Evolutionary conservation across 1,284 basidiomycete species (phyloP).

Genomic region (Boletus mariae): DNA sequence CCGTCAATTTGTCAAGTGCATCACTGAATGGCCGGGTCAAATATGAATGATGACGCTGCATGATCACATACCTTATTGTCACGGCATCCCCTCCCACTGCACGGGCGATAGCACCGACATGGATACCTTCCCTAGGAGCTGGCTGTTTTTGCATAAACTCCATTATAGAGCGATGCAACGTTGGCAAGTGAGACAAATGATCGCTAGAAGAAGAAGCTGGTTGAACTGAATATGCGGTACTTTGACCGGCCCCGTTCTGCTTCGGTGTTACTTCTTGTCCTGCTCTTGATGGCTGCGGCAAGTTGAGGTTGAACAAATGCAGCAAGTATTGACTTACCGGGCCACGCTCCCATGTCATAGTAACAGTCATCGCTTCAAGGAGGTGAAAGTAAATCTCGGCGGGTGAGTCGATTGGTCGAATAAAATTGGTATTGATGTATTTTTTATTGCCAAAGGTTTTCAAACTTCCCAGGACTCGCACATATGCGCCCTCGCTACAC

Average conservation of each 20-base stretch:
- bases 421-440: constrained; percentile 75
- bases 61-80: constrained; percentile 46
- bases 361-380: constrained; percentile 49
- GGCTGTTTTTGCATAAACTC: constrained; percentile 49
- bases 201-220: constrained; percentile 30
- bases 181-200: constrained; percentile 55
- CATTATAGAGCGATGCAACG: constrained; percentile 64
- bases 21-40: constrained; percentile 38
- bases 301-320: constrained; percentile 3
- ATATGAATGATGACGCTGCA: not conserved
- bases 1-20: constrained; percentile 66
- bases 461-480: constrained; percentile 87
- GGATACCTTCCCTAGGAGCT: constrained; percentile 52
- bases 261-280: constrained; percentile 20
- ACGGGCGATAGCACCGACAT: constrained; percentile 58
- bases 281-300: constrained; percentile 26
- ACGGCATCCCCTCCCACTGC: constrained; percentile 41
- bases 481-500: constrained; percentile 70
- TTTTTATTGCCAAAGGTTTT: constrained; percentile 84
- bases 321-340: constrained; percentile 31
- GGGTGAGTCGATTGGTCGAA: constrained; percentile 66
- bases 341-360: constrained; percentile 47
- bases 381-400: constrained; percentile 86
- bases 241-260: constrained; percentile 11
- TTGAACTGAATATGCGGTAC: constrained; percentile 32